Evolutionary conservation across 2,329 filamentous ascomycete species (phyloP), one percentile per base, ranked within the genome.

Genomic region (Ascomycota sp.): DNA sequence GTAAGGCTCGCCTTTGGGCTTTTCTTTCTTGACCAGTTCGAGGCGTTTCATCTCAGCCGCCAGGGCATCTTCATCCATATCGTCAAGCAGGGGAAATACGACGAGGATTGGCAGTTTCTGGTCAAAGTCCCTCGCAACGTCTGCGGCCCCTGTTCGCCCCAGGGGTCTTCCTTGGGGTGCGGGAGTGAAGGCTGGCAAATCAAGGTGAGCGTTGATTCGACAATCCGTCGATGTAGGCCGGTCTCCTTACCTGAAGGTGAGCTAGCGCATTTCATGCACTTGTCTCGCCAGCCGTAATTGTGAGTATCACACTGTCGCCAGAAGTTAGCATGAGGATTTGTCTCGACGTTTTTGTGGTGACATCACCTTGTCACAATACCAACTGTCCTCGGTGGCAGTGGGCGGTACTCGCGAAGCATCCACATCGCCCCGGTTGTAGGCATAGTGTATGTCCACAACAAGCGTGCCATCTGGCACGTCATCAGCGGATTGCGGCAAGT

Each of bases 21-120:
- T 52, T 27, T 64, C 61, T 0, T 63, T 61, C 37, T 70, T 75
- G 28, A 57, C 56, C n/a, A 65, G 45, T 42, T 80, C 79, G 4
- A 91, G 60, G 39, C 79, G 80, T 40, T 70, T 68, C 29, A 82
- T 68, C 17, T 79, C 80, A 33, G 69, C 72, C 1, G 74, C 75
- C 8, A 91, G 58, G 28, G 78, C 56, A 32, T 77, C 69, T 48
- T 86, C 80, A 6, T 64, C 76, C 5, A 81, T 69, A 10, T 75
- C 73, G 1, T 66, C 53, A 21, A 80, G 70, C 6, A 91, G 55
- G 7, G 74, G 74, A 35, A 78, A 71, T 17, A 89, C 59, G 4
- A 89, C 67, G 13, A 89, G 54, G 38, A 85, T 82, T 39, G 83
- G 79, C 1, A 78, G 82, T 1, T 74, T 66, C 0, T 63, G 50